These are phyloP conservation scores for Cladosporium phlei DNA, from an alignment of 2,329 filamentous ascomycete genomes.

Conservation along the genomic window DNA sequence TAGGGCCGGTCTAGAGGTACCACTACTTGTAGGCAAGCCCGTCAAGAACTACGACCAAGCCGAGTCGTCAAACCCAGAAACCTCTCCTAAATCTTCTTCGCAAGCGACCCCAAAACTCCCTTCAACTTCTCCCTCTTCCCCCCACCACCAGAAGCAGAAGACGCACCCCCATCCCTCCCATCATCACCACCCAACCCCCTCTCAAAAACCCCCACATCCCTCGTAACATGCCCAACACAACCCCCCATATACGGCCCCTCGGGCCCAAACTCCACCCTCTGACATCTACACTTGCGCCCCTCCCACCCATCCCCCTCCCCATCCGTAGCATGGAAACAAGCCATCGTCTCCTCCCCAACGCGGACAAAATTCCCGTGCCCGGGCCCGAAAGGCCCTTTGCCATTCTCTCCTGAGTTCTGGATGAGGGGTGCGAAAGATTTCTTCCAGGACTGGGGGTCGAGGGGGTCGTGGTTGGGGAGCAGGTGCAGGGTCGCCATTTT, in stretches of 20 bases:
- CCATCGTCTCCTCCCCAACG: constrained; percentile 39
- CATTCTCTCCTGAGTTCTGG: constrained; percentile 33
- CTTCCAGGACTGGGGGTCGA: constrained; percentile 35
- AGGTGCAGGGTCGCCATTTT: constrained; percentile 45
- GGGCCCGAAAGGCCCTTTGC: constrained; percentile 39
- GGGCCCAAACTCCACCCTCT: constrained; percentile 36
- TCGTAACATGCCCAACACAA: constrained; percentile 34
- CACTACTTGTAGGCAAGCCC: no score
- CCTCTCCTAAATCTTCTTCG: no score
- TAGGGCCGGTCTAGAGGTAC: no score
- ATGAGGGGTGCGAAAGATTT: constrained; percentile 39
- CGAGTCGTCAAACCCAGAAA: no score
- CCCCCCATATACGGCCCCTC: constrained; percentile 41
- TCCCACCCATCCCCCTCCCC: constrained; percentile 40
- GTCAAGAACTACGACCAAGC: no score
- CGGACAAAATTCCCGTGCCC: constrained; percentile 44
- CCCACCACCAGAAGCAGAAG: no score
- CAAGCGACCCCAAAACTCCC: no score
- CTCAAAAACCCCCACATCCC: no score
- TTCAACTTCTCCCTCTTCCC: no score
- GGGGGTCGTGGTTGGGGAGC: no score
- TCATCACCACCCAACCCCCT: no score
- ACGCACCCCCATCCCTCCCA: no score
- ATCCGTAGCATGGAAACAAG: constrained; percentile 45
- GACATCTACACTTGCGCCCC: constrained; percentile 41